Conservation (phyloP, 202 grass and related monocot species). For the Sporobolus alterniflorus region DNA sequence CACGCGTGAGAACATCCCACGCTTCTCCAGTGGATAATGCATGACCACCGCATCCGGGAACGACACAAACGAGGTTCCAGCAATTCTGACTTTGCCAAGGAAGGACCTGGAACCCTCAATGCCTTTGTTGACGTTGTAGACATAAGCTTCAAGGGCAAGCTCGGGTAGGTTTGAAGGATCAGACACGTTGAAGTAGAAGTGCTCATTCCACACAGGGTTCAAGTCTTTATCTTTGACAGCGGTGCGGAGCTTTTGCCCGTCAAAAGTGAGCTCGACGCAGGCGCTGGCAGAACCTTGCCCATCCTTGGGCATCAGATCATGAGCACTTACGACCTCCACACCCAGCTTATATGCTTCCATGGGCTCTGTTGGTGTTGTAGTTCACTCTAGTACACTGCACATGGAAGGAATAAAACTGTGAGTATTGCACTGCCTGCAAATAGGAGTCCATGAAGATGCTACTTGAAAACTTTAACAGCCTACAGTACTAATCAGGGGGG, state of each 20-base stretch:
- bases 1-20: constrained; percentile 84
- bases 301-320: constrained; percentile 97
- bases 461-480: neutral
- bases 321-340: constrained; percentile 80
- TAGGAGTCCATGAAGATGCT: neutral
- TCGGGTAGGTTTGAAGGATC: constrained; percentile 79
- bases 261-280: constrained; percentile 86
- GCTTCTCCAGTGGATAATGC: constrained; percentile 93
- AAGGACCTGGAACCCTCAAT: constrained; percentile 59
- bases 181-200: constrained; percentile 85
- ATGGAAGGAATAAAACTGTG: neutral
- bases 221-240: constrained; percentile 85
- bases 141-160: constrained; percentile 87
- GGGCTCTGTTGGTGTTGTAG: neutral
- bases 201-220: constrained; percentile 87
- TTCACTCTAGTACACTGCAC: neutral
- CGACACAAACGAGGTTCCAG: constrained; percentile 93
- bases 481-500: neutral
- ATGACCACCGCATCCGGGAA: constrained; percentile 73
- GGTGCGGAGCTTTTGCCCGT: constrained; percentile 86
- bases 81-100: constrained; percentile 87
- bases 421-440: neutral
- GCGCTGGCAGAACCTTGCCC: constrained; percentile 84
- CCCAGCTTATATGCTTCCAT: constrained; percentile 85
- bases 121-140: constrained; percentile 77